These are phyloP conservation scores for Xylaria telfairii DNA, from an alignment of 495 filamentous ascomycete species.

Conservation along the genomic window DNA sequence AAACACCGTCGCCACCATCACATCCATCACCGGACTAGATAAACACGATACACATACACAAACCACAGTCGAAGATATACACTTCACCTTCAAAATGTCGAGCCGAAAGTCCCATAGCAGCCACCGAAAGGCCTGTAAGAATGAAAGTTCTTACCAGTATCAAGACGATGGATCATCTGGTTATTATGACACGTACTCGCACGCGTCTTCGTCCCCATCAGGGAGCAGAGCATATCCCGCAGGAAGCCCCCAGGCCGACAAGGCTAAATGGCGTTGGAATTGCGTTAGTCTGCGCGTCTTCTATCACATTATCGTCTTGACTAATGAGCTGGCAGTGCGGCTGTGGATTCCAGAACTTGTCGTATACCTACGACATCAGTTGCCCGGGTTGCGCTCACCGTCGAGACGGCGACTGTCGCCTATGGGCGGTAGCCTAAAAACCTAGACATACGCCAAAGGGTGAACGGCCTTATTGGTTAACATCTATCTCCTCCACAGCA, in stretches of 20 bases:
- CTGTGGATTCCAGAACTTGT: background rate
- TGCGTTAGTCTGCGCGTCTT: constrained; percentile 5
- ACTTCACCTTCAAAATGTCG: background rate
- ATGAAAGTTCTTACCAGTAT: background rate
- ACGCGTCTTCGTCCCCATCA: background rate
- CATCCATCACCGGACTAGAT: background rate
- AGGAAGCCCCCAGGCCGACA: background rate
- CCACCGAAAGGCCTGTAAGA: background rate
- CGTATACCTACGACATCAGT: background rate
- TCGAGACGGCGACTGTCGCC: background rate
- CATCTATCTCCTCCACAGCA: background rate
- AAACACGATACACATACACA: background rate
- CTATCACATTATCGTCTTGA: background rate
- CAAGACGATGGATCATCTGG: background rate
- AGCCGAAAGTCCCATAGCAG: background rate
- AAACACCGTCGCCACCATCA: background rate
- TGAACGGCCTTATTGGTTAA: background rate
- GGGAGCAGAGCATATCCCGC: background rate
- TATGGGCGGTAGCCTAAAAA: background rate
- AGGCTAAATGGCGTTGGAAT: constrained; percentile 9
- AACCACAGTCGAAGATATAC: background rate
- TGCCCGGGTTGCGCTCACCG: background rate
- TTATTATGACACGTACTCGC: background rate
- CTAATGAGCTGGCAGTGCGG: constrained; percentile 6
- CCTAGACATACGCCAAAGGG: background rate